phyloP scores from a whole-genome alignment of 768 basidiomycete species.

The Dentipellis fragilis region DNA sequence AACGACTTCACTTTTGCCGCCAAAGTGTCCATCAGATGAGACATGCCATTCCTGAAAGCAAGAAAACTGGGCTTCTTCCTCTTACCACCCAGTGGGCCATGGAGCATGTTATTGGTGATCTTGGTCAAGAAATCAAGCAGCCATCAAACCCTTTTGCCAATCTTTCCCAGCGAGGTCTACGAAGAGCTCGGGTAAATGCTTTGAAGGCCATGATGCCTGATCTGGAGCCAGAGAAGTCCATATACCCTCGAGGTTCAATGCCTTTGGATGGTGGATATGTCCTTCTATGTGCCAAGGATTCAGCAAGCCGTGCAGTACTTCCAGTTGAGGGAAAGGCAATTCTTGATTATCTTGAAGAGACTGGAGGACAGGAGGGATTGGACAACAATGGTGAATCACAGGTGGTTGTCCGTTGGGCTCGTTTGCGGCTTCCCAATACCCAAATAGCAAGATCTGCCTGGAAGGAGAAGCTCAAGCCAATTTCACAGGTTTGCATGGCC shows the following conservation, averaged over 20 bases:
- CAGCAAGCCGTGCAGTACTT: background rate
- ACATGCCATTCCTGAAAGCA: slow-evolving; percentile 20
- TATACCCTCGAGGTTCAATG: slow-evolving; percentile 1
- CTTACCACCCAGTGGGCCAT: slow-evolving; percentile 15
- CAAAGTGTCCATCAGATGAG: slow-evolving; percentile 24
- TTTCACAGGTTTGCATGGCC: background rate
- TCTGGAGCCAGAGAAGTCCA: slow-evolving; percentile 3
- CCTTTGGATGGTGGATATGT: background rate
- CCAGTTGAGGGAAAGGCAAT: background rate
- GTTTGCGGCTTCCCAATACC: slow-evolving; percentile 11
- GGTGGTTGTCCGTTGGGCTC: slow-evolving; percentile 6
- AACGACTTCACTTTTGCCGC: slow-evolving; percentile 23
- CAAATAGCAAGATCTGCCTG: slow-evolving; percentile 13
- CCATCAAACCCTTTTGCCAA: slow-evolving; percentile 18
- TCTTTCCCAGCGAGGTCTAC: slow-evolving; percentile 13
- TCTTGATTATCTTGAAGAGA: background rate
- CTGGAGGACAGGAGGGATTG: background rate
- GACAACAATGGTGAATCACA: background rate
- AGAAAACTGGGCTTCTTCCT: slow-evolving; percentile 11
- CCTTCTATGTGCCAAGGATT: background rate
- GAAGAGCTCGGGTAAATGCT: slow-evolving; percentile 16
- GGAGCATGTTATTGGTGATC: slow-evolving; percentile 17
- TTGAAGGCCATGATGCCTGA: slow-evolving; percentile 16
- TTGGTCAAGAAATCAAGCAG: slow-evolving; percentile 17
- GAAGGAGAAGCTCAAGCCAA: slow-evolving; percentile 8